A percentile compares a stretch with the other conserved stretches of the same genome.
Evolutionary conservation across 2,329 filamentous ascomycete genomes (phyloP).

Genomic region (Stagonosporopsis rhizophila): DNA sequence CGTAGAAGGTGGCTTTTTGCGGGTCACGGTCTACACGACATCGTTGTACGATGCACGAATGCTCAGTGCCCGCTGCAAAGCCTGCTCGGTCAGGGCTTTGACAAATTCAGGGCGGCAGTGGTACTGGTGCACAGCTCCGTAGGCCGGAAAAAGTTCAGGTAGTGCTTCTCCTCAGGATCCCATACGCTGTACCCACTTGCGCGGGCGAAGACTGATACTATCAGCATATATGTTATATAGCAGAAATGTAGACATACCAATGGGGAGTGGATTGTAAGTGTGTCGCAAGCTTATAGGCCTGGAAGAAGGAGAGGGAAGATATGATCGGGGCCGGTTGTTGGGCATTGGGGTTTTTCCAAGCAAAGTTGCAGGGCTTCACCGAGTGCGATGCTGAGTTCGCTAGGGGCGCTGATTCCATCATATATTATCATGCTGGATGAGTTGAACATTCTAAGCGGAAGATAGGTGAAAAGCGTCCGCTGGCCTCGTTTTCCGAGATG

Average conservation of each 20-base stretch:
- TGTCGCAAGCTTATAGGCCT: constrained; percentile 55
- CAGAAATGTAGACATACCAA: constrained; percentile 58
- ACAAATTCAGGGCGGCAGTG: constrained; percentile 97
- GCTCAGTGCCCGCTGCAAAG: constrained; percentile 85
- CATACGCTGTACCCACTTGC: constrained; percentile 89
- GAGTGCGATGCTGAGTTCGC: no score
- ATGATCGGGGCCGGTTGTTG: no score
- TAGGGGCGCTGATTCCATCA: no score
- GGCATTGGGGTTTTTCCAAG: no score
- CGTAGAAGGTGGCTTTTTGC: no score
- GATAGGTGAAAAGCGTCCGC: no score
- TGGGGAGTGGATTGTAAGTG: constrained; percentile 98
- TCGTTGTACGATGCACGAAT: constrained; percentile 98
- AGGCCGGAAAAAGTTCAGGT: constrained; percentile 96
- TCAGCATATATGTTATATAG: constrained; percentile 15
- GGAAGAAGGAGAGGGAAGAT: no score
- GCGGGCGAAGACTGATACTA: constrained; percentile 69
- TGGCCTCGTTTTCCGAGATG: no score
- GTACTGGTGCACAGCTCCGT: constrained; percentile 97
- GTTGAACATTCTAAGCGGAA: no score
- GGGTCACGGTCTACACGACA: constrained; percentile 56
- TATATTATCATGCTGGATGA: no score
- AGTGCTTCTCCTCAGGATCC: constrained; percentile 92
- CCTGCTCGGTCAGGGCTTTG: constrained; percentile 88
- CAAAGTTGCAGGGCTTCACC: no score